phyloP scores from a whole-genome alignment of 495 filamentous ascomycete species.

The Xylaria flabelliformis region DNA sequence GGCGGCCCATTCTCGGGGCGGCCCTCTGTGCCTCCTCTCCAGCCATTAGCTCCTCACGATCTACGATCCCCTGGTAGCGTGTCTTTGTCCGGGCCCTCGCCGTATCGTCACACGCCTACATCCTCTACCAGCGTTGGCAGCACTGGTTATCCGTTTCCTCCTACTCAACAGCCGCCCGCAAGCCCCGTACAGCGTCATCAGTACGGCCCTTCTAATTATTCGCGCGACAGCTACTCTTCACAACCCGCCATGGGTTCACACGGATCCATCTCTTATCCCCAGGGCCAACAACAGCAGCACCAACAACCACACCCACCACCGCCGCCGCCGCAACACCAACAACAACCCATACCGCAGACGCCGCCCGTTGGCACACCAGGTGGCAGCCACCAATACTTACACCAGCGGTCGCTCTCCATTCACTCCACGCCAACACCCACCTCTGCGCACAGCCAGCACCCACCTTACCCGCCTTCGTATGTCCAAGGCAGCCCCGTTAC shows the following conservation, averaged over 20 bases:
- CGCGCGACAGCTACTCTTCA: slow-evolving; percentile 57
- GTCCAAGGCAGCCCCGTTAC: slow-evolving; percentile 62
- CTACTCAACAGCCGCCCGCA: slow-evolving; percentile 58
- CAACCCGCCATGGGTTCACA: slow-evolving; percentile 45
- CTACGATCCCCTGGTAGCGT: slow-evolving; percentile 57
- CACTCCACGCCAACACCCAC: slow-evolving; percentile 64
- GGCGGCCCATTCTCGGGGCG: slow-evolving; percentile 50
- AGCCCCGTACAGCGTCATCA: slow-evolving; percentile 58
- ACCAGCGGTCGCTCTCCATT: slow-evolving; percentile 55
- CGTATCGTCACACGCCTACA: slow-evolving; percentile 58
- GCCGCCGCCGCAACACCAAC: slow-evolving; percentile 32
- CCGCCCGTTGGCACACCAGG: slow-evolving; percentile 56
- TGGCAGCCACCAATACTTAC: slow-evolving; percentile 49
- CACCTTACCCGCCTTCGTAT: slow-evolving; percentile 55
- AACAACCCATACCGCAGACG: slow-evolving; percentile 56
- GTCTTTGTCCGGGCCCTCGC: slow-evolving; percentile 56
- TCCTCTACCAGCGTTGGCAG: slow-evolving; percentile 50
- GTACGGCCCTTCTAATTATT: slow-evolving; percentile 50
- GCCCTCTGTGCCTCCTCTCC: slow-evolving; percentile 58
- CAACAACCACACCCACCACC: slow-evolving; percentile 35
- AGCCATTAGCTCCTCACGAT: slow-evolving; percentile 55
- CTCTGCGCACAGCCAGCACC: slow-evolving; percentile 60
- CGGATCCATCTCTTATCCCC: slow-evolving; percentile 48
- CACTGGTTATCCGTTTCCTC: slow-evolving; percentile 61
- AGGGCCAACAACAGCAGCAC: slow-evolving; percentile 41